Percentiles rank a stretch among this genome's conserved stretches.
phyloP scores from a whole-genome alignment of 345 rosid genomes.

The Clarkia xantiana region DNA sequence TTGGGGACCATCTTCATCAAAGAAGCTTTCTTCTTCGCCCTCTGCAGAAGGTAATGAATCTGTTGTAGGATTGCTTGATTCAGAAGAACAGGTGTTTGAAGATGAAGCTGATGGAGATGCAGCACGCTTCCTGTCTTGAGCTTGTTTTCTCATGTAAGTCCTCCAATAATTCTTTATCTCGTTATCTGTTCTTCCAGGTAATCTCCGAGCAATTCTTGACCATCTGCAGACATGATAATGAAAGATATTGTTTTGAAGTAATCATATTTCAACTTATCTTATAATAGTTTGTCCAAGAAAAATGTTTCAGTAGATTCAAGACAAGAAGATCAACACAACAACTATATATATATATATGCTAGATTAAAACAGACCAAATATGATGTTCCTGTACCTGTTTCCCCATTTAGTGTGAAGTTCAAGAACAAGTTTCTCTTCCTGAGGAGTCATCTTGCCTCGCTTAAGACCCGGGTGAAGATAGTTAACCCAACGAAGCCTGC shows the following conservation, averaged over 20 bases:
- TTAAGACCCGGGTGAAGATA: conserved; percentile 95
- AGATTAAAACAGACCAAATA: not conserved
- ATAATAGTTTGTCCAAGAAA: too few species aligned
- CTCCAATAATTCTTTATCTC: conserved; percentile 98
- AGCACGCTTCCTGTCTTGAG: conserved; percentile 57
- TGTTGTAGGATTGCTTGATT: conserved; percentile 35
- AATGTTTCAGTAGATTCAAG: too few species aligned
- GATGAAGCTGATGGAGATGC: conserved; percentile 33
- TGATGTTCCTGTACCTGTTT: conserved; percentile 50
- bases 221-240: conserved; percentile 33
- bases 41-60: conserved; percentile 29
- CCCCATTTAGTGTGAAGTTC: conserved; percentile 97
- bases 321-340: too few species aligned
- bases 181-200: conserved; percentile 93
- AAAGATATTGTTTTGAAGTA: too few species aligned
- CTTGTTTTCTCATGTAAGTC: conserved; percentile 73
- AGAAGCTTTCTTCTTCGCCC: conserved; percentile 51
- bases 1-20: conserved; percentile 48
- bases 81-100: conserved; percentile 31
- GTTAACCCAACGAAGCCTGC: conserved; percentile 99
- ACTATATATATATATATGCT: not conserved
- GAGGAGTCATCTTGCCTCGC: conserved; percentile 91
- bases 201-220: conserved; percentile 86
- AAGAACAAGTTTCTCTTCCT: conserved; percentile 79
- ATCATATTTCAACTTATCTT: too few species aligned